These are phyloP conservation scores for Akebia trifoliata DNA, from an alignment of 164 flowering plant genomes.

Conservation along the genomic window DNA sequence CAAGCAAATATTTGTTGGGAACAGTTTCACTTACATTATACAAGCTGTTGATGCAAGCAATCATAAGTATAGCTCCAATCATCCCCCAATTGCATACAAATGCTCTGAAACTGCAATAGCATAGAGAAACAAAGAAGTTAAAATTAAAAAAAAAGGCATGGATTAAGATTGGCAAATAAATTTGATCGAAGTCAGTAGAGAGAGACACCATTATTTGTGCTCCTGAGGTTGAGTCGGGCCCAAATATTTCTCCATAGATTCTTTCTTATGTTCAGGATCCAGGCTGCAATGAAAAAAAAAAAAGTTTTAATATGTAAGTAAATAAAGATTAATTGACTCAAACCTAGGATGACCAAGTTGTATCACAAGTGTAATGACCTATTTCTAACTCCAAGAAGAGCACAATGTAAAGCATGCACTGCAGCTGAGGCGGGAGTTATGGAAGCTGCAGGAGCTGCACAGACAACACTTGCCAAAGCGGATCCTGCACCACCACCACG, in stretches of 20 bases:
- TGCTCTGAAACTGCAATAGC: neutral
- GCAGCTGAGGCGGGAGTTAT: conserved; percentile 91
- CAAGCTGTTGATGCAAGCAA: conserved; percentile 8
- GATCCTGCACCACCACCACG: conserved; percentile 86
- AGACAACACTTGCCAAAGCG: conserved; percentile 77
- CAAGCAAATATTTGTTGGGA: neutral
- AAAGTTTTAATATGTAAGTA: neutral
- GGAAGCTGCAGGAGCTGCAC: conserved; percentile 87
- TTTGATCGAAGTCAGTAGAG: neutral
- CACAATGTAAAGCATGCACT: conserved; percentile 73
- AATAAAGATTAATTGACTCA: neutral
- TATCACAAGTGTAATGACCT: conserved; percentile 39
- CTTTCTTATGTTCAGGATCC: conserved; percentile 86
- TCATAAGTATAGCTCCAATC: conserved; percentile 3
- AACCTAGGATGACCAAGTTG: neutral
- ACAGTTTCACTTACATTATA: conserved; percentile 26
- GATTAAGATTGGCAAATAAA: neutral
- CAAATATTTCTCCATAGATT: conserved; percentile 81
- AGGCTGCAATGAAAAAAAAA: conserved; percentile 51
- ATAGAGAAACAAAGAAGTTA: neutral
- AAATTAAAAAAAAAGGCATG: neutral
- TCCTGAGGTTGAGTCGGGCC: conserved; percentile 43
- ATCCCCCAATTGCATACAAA: neutral
- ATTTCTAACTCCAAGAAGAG: conserved; percentile 92
- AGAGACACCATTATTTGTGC: conserved; percentile 19